A percentile compares a stretch with the other conserved stretches of the same genome.
Evolutionary conservation across 2,329 filamentous ascomycete species (phyloP).

Genomic region (Cytospora schulzeri): DNA sequence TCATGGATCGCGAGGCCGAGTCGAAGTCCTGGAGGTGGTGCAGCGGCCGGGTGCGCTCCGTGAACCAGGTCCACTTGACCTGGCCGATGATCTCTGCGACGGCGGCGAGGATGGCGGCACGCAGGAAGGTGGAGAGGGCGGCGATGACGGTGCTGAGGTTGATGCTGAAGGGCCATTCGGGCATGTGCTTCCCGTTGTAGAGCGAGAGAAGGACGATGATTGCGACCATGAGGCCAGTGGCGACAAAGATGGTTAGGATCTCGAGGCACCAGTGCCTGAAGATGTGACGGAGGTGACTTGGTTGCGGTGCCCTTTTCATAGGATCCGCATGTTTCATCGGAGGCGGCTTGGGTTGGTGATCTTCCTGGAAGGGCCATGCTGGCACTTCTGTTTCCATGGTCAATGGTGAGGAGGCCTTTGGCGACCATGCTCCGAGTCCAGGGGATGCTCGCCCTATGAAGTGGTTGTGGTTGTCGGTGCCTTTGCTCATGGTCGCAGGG

Average conservation of each 20-base stretch:
- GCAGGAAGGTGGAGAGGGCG: slow-evolving; percentile 28
- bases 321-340: not conserved
- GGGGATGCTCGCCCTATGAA: not conserved
- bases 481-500: not conserved
- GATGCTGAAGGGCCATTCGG: slow-evolving; percentile 32
- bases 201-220: slow-evolving; percentile 20
- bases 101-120: slow-evolving; percentile 34
- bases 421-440: not conserved
- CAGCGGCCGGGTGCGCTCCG: slow-evolving; percentile 33
- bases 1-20: slow-evolving; percentile 35
- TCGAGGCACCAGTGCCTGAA: slow-evolving; percentile 22
- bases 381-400: not conserved
- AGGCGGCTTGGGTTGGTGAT: not conserved
- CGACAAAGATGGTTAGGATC: slow-evolving; percentile 20
- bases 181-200: slow-evolving; percentile 24
- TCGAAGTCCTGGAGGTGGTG: slow-evolving; percentile 37
- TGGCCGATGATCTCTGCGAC: slow-evolving; percentile 38
- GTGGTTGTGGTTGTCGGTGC: not conserved
- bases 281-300: slow-evolving; percentile 18
- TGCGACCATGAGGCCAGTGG: slow-evolving; percentile 15
- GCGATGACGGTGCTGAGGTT: slow-evolving; percentile 32
- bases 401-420: not conserved
- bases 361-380: slow-evolving; percentile 6
- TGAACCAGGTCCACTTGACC: slow-evolving; percentile 39
- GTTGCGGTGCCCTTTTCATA: not conserved